Evolutionary conservation across 192 early-diverging fungal species (phyloP).

Genomic region (Linnemannia schmuckeri): DNA sequence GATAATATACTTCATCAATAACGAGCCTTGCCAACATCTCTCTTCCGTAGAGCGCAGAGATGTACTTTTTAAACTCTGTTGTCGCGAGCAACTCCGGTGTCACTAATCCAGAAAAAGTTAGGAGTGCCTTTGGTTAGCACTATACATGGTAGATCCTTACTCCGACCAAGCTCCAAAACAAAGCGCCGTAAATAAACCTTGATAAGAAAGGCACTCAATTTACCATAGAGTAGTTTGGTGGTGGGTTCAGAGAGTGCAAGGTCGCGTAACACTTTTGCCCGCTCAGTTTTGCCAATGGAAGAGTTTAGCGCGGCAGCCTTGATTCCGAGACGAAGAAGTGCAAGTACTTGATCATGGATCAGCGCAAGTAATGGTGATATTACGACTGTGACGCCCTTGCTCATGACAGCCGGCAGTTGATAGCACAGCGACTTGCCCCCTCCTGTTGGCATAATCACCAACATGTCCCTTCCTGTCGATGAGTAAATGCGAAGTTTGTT

Average conservation of each 20-base stretch:
- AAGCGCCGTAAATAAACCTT: background rate
- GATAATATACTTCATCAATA: conserved; percentile 76
- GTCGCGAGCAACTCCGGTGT: conserved; percentile 88
- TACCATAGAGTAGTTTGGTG: conserved; percentile 78
- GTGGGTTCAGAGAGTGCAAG: conserved; percentile 60
- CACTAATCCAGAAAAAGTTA: conserved; percentile 43
- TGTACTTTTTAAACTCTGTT: conserved; percentile 68
- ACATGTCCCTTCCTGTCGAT: conserved; percentile 78
- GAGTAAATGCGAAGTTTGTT: background rate
- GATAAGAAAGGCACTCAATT: background rate
- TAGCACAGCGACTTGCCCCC: conserved; percentile 98
- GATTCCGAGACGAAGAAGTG: conserved; percentile 61
- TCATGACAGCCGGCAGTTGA: conserved; percentile 89
- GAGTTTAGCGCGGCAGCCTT: conserved; percentile 71
- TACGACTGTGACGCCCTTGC: conserved; percentile 86
- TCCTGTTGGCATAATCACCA: conserved; percentile 99
- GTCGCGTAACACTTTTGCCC: conserved; percentile 67
- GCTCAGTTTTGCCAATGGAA: conserved; percentile 63
- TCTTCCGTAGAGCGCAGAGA: conserved; percentile 69
- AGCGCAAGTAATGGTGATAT: conserved; percentile 96
- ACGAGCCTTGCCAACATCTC: conserved; percentile 85
- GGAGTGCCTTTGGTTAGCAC: background rate
- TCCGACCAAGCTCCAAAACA: background rate
- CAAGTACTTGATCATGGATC: conserved; percentile 93
- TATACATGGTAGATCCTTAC: background rate